Evolutionary conservation across 2,329 filamentous ascomycete species (phyloP).

Genomic region (Neopestalotiopsis sp.): DNA sequence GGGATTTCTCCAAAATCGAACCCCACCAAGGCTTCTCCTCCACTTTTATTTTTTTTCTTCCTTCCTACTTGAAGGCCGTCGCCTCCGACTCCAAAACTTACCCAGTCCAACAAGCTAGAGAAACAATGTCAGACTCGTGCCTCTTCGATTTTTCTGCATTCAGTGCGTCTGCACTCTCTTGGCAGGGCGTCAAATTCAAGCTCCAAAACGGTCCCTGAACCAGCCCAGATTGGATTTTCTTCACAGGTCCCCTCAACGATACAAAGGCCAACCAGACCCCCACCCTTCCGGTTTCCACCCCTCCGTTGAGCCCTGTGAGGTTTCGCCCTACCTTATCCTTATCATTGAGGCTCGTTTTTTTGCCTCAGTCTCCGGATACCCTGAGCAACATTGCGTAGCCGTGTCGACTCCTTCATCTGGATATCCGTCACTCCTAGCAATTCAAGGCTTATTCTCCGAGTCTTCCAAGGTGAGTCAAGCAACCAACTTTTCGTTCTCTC

Average conservation of each 20-base stretch:
- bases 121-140: constrained; percentile 9
- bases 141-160: neutral
- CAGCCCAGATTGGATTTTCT: neutral
- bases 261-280: neutral
- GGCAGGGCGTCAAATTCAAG: constrained; percentile 2
- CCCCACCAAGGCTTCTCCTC: neutral
- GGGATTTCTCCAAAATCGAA: constrained; percentile 6
- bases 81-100: constrained; percentile 8
- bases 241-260: neutral
- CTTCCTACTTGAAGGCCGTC: constrained; percentile 16
- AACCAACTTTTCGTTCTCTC: neutral
- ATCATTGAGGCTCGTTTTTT: constrained; percentile 13
- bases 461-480: neutral
- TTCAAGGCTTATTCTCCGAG: neutral
- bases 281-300: neutral
- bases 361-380: neutral
- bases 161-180: constrained; percentile 13
- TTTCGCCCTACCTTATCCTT: constrained; percentile 15
- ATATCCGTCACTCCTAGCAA: neutral
- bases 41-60: constrained; percentile 6
- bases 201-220: neutral
- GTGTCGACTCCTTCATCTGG: neutral
- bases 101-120: constrained; percentile 3
- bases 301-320: neutral
- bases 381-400: constrained; percentile 4